Conservation (phyloP, 169 alveolate species). For the Plasmodium billcollinsi region DNA sequence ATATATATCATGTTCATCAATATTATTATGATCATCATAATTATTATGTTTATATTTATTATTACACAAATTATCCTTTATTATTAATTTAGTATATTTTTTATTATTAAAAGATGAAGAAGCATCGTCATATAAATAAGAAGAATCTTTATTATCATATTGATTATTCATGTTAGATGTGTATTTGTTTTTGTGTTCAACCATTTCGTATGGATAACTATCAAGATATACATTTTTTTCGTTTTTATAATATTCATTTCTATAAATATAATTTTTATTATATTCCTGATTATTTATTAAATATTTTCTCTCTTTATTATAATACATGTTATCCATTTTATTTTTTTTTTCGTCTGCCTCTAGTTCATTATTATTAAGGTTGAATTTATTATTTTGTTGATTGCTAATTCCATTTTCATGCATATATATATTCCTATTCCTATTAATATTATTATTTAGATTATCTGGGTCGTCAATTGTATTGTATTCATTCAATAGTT, state of each 20-base stretch:
- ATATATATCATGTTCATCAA: not conserved
- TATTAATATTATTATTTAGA: not conserved
- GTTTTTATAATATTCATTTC: not conserved
- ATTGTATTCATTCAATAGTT: not conserved
- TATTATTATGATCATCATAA: not conserved
- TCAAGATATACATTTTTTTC: constrained; percentile 9
- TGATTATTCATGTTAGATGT: constrained; percentile 4
- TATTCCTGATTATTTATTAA: not conserved
- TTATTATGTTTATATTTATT: not conserved
- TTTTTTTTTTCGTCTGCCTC: not conserved
- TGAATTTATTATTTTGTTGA: not conserved
- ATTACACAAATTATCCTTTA: not conserved
- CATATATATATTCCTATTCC: not conserved
- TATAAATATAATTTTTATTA: constrained; percentile 1
- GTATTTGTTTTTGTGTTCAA: constrained; percentile 12
- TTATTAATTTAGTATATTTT: constrained; percentile 5
- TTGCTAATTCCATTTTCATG: not conserved
- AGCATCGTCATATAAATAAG: not conserved
- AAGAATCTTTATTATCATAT: constrained; percentile 2
- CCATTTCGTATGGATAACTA: not conserved
- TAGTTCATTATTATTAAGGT: not conserved
- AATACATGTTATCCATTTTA: not conserved
- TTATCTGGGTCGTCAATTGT: not conserved
- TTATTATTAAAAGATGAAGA: constrained; percentile 1
- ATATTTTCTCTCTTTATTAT: constrained; percentile 1